These are phyloP conservation scores for Oryza officinalis DNA, from an alignment of 176 grass and related monocot species.

Conservation along the genomic window DNA sequence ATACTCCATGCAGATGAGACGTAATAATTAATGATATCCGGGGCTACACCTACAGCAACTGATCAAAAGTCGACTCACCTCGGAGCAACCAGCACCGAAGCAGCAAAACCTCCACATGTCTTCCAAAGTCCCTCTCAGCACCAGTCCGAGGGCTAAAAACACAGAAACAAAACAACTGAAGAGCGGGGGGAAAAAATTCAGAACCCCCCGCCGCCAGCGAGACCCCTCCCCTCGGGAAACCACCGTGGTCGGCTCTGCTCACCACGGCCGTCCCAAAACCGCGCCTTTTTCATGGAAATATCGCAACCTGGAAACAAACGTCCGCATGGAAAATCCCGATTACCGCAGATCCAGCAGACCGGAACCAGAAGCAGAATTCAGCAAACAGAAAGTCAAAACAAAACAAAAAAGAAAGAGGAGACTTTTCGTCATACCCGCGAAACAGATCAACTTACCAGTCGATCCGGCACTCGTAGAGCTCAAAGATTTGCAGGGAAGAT, in stretches of 20 bases:
- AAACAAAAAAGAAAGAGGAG: neutral
- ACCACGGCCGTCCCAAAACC: slow-evolving; percentile 12
- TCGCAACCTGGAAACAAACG: slow-evolving; percentile 14
- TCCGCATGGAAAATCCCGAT: neutral
- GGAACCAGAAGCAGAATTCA: slow-evolving; percentile 20
- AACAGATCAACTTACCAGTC: slow-evolving; percentile 7
- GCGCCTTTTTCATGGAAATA: slow-evolving; percentile 51
- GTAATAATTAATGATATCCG: neutral
- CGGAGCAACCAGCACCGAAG: slow-evolving; percentile 40
- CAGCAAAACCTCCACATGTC: slow-evolving; percentile 48
- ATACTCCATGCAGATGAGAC: neutral
- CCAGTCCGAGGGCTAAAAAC: neutral
- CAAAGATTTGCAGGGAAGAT: neutral
- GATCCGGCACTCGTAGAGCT: slow-evolving; percentile 9
- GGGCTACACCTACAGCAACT: neutral
- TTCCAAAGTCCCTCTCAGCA: neutral
- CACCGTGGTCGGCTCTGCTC: slow-evolving; percentile 12
- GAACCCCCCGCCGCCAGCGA: slow-evolving; percentile 17
- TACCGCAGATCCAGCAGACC: slow-evolving; percentile 34
- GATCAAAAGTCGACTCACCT: slow-evolving; percentile 37
- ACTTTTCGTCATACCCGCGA: neutral
- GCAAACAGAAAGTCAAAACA: neutral
- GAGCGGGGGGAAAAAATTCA: neutral
- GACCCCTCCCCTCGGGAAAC: slow-evolving; percentile 11
- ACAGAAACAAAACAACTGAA: neutral